Conservation (phyloP, 2,329 filamentous ascomycete genomes). For the Calonectria multiphialidica region DNA sequence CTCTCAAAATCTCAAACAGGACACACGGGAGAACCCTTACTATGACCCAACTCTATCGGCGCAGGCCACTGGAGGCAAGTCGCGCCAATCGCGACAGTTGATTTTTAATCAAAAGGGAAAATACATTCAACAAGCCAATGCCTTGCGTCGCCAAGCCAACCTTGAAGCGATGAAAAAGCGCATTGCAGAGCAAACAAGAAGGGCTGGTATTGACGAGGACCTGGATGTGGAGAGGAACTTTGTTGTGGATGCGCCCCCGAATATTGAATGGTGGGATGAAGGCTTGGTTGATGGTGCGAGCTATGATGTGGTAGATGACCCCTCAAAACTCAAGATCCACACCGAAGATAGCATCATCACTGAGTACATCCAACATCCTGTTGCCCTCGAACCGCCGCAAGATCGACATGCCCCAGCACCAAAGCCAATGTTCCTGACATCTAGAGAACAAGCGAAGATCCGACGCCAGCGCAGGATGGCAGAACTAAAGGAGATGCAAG, state of each 20-base stretch:
- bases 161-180: slow-evolving; percentile 95
- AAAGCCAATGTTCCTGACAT: slow-evolving; percentile 93
- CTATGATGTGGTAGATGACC: slow-evolving; percentile 78
- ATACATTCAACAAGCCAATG: slow-evolving; percentile 95
- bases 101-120: slow-evolving; percentile 97
- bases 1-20: slow-evolving; percentile 3
- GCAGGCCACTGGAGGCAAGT: slow-evolving; percentile 68
- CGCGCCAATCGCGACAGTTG: slow-evolving; percentile 79
- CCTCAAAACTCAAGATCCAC: slow-evolving; percentile 77
- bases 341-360: slow-evolving; percentile 90
- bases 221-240: slow-evolving; percentile 91
- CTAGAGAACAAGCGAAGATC: slow-evolving; percentile 91
- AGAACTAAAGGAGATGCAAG: slow-evolving; percentile 94
- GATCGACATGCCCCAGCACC: slow-evolving; percentile 83
- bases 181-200: slow-evolving; percentile 88
- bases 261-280: slow-evolving; percentile 98
- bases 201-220: slow-evolving; percentile 94
- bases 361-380: slow-evolving; percentile 91
- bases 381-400: slow-evolving; percentile 90
- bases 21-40: slow-evolving; percentile 75
- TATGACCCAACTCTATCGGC: slow-evolving; percentile 78
- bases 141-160: slow-evolving; percentile 86
- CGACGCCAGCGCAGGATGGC: slow-evolving; percentile 91
- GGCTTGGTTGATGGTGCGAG: slow-evolving; percentile 80
- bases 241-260: slow-evolving; percentile 84